A percentile compares a stretch with the other conserved stretches of the same genome.
phyloP scores from a whole-genome alignment of 2,329 filamentous ascomycete genomes.

The Sphaerostilbella broomeana region DNA sequence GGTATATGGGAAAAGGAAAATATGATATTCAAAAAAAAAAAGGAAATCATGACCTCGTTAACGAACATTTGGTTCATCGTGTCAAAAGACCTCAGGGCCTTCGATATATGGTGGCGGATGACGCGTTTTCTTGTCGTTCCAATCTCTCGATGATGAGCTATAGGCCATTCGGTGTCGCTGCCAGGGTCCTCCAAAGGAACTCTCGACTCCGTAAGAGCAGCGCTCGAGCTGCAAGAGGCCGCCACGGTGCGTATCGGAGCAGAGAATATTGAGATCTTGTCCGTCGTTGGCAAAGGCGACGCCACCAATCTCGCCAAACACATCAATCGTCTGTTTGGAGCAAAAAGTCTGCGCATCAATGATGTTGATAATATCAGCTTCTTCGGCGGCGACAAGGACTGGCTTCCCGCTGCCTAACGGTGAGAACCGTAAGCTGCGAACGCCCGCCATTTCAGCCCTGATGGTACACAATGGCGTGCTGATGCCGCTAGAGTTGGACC shows the following conservation, averaged over 20 bases:
- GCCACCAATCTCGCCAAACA: conserved; percentile 71
- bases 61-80: neutral
- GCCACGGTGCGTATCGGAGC: conserved; percentile 58
- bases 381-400: conserved; percentile 66
- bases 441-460: conserved; percentile 59
- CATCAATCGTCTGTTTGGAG: conserved; percentile 62
- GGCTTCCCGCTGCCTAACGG: conserved; percentile 61
- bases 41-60: neutral
- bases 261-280: conserved; percentile 60
- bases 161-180: neutral
- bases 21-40: neutral
- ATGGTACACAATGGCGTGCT: conserved; percentile 47
- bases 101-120: conserved; percentile 14
- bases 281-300: conserved; percentile 61
- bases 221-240: conserved; percentile 58
- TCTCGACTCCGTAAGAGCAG: conserved; percentile 28
- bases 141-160: neutral
- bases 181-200: conserved; percentile 17
- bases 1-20: neutral
- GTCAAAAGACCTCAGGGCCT: conserved; percentile 20
- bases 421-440: conserved; percentile 64
- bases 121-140: conserved; percentile 8
- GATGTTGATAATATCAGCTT: conserved; percentile 65
- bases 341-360: conserved; percentile 61
- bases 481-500: conserved; percentile 47